These are phyloP conservation scores for Leptomonas pyrrhocoris DNA, from an alignment of 208 protist genomes.

Conservation along the genomic window DNA sequence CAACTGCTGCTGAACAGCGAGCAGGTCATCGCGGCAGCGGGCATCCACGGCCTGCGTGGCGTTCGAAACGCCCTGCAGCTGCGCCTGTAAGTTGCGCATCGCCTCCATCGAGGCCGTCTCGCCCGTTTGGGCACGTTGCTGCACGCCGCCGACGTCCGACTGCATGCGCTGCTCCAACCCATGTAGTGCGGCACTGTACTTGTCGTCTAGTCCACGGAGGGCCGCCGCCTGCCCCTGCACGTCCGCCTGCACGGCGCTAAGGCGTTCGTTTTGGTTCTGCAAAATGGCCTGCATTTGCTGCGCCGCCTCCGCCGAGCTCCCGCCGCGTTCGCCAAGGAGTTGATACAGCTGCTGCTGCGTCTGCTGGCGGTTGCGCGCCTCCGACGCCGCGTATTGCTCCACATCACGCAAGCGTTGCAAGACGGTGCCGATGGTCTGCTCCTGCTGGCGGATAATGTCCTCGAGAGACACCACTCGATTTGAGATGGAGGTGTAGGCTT, in stretches of 20 bases:
- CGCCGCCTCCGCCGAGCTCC: constrained; percentile 19
- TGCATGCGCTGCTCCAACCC: constrained; percentile 72
- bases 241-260: constrained; percentile 63
- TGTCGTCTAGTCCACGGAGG: constrained; percentile 56
- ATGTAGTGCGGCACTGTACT: constrained; percentile 43
- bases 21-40: constrained; percentile 44
- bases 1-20: constrained; percentile 65
- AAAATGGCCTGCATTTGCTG: constrained; percentile 29
- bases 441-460: constrained; percentile 79
- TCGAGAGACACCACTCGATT: constrained; percentile 79
- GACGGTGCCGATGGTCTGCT: constrained; percentile 55
- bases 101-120: constrained; percentile 59
- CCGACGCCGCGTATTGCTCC: constrained; percentile 71
- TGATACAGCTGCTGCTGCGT: constrained; percentile 51
- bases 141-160: constrained; percentile 46
- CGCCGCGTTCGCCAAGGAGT: constrained; percentile 37
- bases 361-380: constrained; percentile 51
- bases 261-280: constrained; percentile 52
- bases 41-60: constrained; percentile 61
- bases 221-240: constrained; percentile 47
- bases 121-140: constrained; percentile 54
- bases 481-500: constrained; percentile 50
- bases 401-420: constrained; percentile 78
- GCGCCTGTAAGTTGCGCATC: constrained; percentile 49
- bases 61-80: constrained; percentile 45